Base-by-base conservation (phyloP, 768 basidiomycete genomes). In the Trametes sanguinea region DNA sequence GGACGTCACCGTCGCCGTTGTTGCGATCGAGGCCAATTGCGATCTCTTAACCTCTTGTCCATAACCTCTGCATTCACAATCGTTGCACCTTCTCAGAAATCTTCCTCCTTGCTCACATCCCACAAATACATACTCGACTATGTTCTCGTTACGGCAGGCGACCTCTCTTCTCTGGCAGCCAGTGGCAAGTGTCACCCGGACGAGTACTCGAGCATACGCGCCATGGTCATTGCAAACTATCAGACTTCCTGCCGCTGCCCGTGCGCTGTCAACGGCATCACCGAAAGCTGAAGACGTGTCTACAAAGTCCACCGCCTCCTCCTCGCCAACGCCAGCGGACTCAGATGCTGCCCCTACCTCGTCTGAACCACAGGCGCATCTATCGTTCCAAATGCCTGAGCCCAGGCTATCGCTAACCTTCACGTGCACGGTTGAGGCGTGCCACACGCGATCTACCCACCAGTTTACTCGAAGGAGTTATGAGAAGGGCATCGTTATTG, bases 381-480 rank as follows among this genome's bases (percentile, higher is more conserved):
- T 65, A 40, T 61, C 78, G 22, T 75, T 77, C 3, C 76, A 81
- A 45, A 67, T 73, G 37, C 69, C 80, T 45, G 85, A 89, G 57
- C 90, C 89, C 0, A 81, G 81, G 14, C 77, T 94, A 30, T 85
- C 85, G 3, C 78, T 96, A 42, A 90, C 89, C 0, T 94, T 95
- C 69, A 96, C 94, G 4, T 96, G 94, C 73, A 92, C 92, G 1
- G 94, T 85, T 4, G 68, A 79, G 5, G 79, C 79, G 1, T 98
- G 95, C 68, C 80, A 80, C 9, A 82, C 83, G 62, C 87, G 96
- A 2, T 95, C 93, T 8, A 87, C 92, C 5, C 95, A 98, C 68
- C 83, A 90, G 63, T 98, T 98, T 73, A 83, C 92, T 6, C 89
- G 86, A 71, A 82, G 86, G 47, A 84, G 92, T 17, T 99, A 99